phyloP scores from a whole-genome alignment of 371 early-diverging fungal genomes.

The Entomophthora muscae region DNA sequence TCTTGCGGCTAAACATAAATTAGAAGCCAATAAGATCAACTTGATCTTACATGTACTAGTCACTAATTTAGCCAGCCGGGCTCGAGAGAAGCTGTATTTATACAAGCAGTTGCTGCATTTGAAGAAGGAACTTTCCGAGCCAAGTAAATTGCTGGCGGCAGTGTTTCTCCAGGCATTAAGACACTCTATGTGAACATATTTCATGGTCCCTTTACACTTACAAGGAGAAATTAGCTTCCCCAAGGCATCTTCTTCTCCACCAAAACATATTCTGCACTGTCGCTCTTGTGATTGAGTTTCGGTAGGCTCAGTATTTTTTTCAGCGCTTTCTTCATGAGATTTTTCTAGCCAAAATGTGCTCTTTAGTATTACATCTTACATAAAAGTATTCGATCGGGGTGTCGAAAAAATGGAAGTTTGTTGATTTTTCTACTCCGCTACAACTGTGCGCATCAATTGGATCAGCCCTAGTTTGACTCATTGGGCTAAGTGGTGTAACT shows the following conservation, averaged over 20 bases:
- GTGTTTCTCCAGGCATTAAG: constrained; percentile 12
- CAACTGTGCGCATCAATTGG: no score
- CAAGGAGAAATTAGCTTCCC: constrained; percentile 23
- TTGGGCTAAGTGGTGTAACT: no score
- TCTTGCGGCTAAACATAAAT: not conserved
- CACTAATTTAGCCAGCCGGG: constrained; percentile 10
- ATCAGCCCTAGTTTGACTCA: no score
- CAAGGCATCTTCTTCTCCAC: constrained; percentile 18
- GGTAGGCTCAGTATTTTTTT: no score
- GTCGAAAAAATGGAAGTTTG: no score
- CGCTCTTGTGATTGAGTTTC: constrained; percentile 14
- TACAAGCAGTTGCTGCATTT: constrained; percentile 12
- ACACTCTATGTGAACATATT: constrained; percentile 14
- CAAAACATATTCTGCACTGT: constrained; percentile 22
- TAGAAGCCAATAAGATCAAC: not conserved
- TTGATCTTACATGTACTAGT: constrained; percentile 9
- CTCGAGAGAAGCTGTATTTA: constrained; percentile 11
- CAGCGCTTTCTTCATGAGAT: no score
- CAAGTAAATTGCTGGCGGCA: not conserved
- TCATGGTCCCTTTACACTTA: constrained; percentile 23
- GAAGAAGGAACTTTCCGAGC: constrained; percentile 10
- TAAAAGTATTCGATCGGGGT: no score
- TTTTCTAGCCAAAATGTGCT: no score
- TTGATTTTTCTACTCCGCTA: no score
- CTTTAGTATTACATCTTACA: no score